Base-by-base conservation (phyloP, 805 yeast species). In the Metschnikowia arizonensis region DNA sequence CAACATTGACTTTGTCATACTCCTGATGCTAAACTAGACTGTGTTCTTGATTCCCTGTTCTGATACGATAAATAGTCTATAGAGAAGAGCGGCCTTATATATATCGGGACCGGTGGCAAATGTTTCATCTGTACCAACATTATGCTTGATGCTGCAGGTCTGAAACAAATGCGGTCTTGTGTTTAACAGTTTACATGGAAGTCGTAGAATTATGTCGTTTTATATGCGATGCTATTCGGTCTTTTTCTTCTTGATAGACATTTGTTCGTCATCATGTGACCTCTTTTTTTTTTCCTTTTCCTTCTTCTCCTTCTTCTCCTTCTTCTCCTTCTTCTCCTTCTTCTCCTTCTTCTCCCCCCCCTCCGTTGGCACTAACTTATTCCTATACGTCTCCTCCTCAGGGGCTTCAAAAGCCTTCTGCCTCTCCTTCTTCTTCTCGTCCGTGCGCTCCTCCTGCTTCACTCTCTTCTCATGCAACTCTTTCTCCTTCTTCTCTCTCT, bases 371-470 rank as follows among this genome's bases (percentile, higher is more conserved):
- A 56, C 40, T 47, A 69, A 55, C 49, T 70, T 60, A 48, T 68
- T 76, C 52, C 74, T 75, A 54, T 81, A 77, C 9, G 61, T 72
- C 19, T 68, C 77, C 67, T 91, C 98, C 58, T 79, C 82, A 11
- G 98, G 98, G 12, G 97, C 96, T 47, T 79, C 79, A 58, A 79
- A 91, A 52, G 83, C 93, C 69, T 85, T 80, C 15, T 78, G 77
- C 60, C 91, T 78, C 61, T 86, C 95, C 41, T 69, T 71, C 53
- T 83, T 82, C 62, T 78, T 83, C 46, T 72, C 76, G 46, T 73
- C 79, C 54, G 83, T 81, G 55, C 77, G 79, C 53, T 80, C 88
- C 42, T 77, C 83, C 62, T 90, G 95, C 57, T 85, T 80, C 44
- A 82, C 87, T 52, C 81, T 78, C 76, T 88, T 87, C 59, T 85